Conservation (phyloP, 2,329 filamentous ascomycete genomes). For the Fusarium acutatum region DNA sequence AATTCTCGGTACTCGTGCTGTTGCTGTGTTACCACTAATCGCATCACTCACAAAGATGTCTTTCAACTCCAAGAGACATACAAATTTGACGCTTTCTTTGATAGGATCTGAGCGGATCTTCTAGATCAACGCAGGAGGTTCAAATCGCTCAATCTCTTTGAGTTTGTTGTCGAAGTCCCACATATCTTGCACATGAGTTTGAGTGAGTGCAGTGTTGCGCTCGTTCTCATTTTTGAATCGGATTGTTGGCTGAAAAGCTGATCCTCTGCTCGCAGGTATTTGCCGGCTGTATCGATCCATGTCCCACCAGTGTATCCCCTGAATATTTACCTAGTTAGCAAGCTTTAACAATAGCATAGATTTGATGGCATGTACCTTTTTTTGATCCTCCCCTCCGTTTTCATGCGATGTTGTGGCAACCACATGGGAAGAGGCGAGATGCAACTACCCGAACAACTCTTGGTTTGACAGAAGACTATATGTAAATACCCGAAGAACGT, state of each 20-base stretch:
- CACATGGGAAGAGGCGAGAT: too few relatives aligned
- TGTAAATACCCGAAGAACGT: too few relatives aligned
- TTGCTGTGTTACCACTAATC: too few relatives aligned
- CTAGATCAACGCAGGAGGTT: neutral
- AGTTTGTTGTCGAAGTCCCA: neutral
- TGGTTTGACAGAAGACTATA: too few relatives aligned
- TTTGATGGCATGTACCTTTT: too few relatives aligned
- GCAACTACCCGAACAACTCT: too few relatives aligned
- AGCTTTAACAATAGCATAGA: too few relatives aligned
- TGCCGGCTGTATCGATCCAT: neutral
- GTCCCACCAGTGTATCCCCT: conserved; percentile 2
- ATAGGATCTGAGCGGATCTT: neutral
- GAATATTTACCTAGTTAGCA: too few relatives aligned
- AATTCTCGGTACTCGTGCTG: too few relatives aligned
- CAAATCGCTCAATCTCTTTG: neutral
- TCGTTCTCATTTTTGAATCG: neutral
- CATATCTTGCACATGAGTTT: conserved; percentile 4
- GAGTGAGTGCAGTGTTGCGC: neutral
- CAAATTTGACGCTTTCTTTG: accelerated
- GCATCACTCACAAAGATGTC: neutral
- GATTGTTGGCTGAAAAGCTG: accelerated
- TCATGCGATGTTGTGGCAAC: too few relatives aligned
- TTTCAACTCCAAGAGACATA: neutral
- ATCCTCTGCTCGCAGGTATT: neutral
- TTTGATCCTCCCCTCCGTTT: too few relatives aligned